Conservation (phyloP, 2,329 filamentous ascomycete species). For the Monilinia polystroma region DNA sequence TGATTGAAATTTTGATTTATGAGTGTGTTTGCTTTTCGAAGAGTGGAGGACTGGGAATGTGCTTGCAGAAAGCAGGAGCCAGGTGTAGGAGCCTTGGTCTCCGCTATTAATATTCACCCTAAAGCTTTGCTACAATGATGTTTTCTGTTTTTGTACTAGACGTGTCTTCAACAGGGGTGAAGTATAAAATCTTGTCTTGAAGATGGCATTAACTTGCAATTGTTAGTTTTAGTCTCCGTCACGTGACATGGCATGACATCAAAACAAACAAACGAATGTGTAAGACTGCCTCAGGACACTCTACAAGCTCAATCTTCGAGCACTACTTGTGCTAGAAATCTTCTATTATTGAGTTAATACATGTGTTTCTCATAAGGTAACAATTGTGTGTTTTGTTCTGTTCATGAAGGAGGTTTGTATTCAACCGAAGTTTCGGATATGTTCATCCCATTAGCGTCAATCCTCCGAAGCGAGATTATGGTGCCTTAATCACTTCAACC, state of each 20-base stretch:
- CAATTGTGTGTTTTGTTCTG: neutral
- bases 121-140: neutral
- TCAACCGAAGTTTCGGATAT: neutral
- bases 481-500: neutral
- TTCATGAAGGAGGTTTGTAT: neutral
- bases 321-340: neutral
- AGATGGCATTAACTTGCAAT: neutral
- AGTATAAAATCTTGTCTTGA: neutral
- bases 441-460: neutral
- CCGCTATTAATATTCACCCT: constrained; percentile 2
- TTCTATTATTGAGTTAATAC: neutral
- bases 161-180: neutral
- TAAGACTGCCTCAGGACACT: constrained; percentile 1
- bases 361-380: neutral
- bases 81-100: neutral
- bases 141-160: neutral
- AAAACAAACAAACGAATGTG: neutral
- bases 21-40: neutral
- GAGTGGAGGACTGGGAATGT: neutral
- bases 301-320: neutral
- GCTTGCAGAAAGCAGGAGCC: neutral
- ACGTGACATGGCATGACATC: neutral
- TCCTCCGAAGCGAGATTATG: constrained; percentile 3
- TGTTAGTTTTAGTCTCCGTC: neutral
- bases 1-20: neutral